These are phyloP conservation scores for Malassezia pachydermatis DNA, from an alignment of 1,284 basidiomycete genomes.

Conservation along the genomic window DNA sequence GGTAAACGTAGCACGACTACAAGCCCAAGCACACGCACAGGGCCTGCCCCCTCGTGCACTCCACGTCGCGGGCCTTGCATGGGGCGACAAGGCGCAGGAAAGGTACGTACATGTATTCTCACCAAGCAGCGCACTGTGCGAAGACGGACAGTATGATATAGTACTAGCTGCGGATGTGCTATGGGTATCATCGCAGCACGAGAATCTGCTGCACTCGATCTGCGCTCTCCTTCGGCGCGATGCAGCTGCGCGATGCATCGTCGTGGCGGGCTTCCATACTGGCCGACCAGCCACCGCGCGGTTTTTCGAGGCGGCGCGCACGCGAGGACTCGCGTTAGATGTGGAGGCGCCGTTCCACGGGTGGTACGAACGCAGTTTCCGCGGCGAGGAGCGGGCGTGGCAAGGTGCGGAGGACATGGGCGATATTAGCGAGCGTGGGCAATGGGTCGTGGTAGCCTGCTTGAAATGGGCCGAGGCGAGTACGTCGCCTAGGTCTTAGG, in stretches of 20 bases:
- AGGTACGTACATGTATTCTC: neutral
- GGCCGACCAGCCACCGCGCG: slow-evolving; percentile 34
- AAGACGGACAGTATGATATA: slow-evolving; percentile 21
- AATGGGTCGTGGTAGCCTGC: slow-evolving; percentile 35
- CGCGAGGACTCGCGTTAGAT: slow-evolving; percentile 24
- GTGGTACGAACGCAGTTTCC: slow-evolving; percentile 27
- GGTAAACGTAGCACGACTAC: slow-evolving; percentile 2
- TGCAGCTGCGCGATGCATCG: slow-evolving; percentile 20
- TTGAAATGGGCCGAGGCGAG: slow-evolving; percentile 22
- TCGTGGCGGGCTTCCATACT: slow-evolving; percentile 41
- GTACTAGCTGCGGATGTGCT: slow-evolving; percentile 38
- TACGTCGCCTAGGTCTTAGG: neutral
- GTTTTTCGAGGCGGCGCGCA: slow-evolving; percentile 21
- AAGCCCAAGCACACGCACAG: neutral
- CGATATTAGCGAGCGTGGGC: slow-evolving; percentile 32
- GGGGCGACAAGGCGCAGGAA: slow-evolving; percentile 14
- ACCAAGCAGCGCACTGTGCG: neutral
- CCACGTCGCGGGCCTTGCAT: slow-evolving; percentile 8
- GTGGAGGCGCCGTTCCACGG: slow-evolving; percentile 22
- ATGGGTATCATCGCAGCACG: slow-evolving; percentile 43
- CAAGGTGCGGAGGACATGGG: slow-evolving; percentile 34
- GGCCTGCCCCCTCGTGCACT: neutral
- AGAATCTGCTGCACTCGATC: slow-evolving; percentile 29
- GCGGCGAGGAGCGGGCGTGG: slow-evolving; percentile 21
- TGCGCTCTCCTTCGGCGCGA: slow-evolving; percentile 23